Evolutionary conservation across 1,139 yeast genomes (phyloP).

Genomic region (Candida freyschussii): DNA sequence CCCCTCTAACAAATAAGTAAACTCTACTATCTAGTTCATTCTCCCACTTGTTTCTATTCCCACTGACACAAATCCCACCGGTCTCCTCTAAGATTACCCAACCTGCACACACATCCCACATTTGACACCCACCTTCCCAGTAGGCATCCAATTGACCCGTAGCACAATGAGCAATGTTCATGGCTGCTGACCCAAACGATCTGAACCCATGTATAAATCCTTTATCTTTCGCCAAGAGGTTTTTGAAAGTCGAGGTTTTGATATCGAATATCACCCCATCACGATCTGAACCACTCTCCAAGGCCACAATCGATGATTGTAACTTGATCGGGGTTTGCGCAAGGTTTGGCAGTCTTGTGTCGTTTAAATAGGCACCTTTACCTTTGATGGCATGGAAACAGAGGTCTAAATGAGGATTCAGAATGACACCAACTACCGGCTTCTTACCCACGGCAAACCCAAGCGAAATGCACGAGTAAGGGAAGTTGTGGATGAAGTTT

Average conservation of each 20-base stretch:
- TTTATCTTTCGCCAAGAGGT: slow-evolving; percentile 39
- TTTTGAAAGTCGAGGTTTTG: slow-evolving; percentile 43
- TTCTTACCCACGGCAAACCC: slow-evolving; percentile 46
- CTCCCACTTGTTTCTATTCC: slow-evolving; percentile 44
- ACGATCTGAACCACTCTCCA: slow-evolving; percentile 58
- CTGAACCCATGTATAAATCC: slow-evolving; percentile 58
- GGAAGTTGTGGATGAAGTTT: slow-evolving; percentile 55
- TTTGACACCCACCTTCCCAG: slow-evolving; percentile 63
- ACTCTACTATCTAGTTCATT: slow-evolving; percentile 45
- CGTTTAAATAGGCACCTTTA: slow-evolving; percentile 47
- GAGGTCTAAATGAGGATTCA: slow-evolving; percentile 48
- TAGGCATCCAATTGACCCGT: slow-evolving; percentile 52
- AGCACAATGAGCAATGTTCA: slow-evolving; percentile 51
- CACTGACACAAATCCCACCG: slow-evolving; percentile 52
- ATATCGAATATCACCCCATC: slow-evolving; percentile 43
- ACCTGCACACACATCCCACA: slow-evolving; percentile 66
- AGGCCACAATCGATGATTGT: slow-evolving; percentile 49
- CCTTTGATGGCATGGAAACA: slow-evolving; percentile 48
- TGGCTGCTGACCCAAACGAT: slow-evolving; percentile 56
- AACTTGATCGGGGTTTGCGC: slow-evolving; percentile 33
- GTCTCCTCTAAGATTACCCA: slow-evolving; percentile 56
- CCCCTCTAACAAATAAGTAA: slow-evolving; percentile 52
- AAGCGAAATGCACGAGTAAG: slow-evolving; percentile 53
- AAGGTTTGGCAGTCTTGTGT: slow-evolving; percentile 27
- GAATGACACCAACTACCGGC: slow-evolving; percentile 56